phyloP scores from a whole-genome alignment of 257 asterid genomes.

The Solanum lycopersicoides region DNA sequence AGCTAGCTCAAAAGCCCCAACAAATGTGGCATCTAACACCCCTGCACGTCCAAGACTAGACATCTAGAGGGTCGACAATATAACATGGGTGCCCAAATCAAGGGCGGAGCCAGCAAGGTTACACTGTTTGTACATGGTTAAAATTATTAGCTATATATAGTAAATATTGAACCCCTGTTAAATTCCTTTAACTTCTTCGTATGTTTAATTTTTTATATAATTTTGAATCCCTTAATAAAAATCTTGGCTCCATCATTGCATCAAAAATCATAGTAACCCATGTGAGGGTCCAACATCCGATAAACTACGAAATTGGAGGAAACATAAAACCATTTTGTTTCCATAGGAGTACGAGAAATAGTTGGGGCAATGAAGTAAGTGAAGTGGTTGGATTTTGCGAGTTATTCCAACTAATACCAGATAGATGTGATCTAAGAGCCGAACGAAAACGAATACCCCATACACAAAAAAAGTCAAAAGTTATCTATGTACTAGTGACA shows the following conservation, averaged over 20 bases:
- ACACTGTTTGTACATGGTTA: background rate
- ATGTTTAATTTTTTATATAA: background rate
- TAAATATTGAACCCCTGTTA: background rate
- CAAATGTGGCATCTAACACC: background rate
- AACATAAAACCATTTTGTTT: background rate
- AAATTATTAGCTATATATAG: background rate
- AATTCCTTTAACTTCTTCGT: background rate
- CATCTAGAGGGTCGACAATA: background rate
- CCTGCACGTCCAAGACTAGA: background rate
- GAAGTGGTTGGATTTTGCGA: no score
- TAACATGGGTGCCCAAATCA: background rate
- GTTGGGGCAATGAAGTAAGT: background rate
- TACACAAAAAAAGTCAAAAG: no score
- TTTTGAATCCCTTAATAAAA: background rate
- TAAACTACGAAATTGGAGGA: background rate
- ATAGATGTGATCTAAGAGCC: background rate
- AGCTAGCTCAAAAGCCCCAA: background rate
- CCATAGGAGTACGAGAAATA: background rate
- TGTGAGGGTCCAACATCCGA: background rate
- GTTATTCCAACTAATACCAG: background rate
- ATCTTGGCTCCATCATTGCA: background rate
- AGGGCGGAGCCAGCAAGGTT: background rate
- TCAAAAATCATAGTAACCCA: background rate
- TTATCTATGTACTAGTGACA: no score
- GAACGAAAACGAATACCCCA: background rate